A percentile compares a stretch with the other conserved stretches of the same genome.
phyloP scores from a whole-genome alignment of 352 stramenopile species.

The Phytopythium oedochilum region DNA sequence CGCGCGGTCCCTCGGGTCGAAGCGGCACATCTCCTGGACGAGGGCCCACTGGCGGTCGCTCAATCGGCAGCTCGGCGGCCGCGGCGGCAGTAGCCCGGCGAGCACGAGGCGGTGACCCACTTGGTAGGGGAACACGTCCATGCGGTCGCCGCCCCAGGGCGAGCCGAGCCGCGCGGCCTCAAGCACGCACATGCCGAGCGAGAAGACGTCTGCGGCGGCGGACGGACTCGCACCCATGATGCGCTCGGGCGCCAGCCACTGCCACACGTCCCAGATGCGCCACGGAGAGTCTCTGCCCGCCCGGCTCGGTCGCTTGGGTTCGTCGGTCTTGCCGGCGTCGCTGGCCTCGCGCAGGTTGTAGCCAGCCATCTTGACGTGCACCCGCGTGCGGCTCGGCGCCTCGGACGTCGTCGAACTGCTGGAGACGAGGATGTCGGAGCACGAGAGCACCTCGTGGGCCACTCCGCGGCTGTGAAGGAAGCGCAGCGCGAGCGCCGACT shows the following conservation, averaged over 20 bases:
- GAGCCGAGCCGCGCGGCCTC: constrained; percentile 23
- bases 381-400: constrained; percentile 8
- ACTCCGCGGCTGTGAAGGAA: constrained; percentile 21
- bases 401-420: constrained; percentile 7
- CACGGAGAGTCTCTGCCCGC: not conserved
- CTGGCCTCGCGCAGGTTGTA: constrained; percentile 13
- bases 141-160: constrained; percentile 5
- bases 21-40: constrained; percentile 21
- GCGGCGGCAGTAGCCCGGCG: constrained; percentile 4
- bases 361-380: constrained; percentile 7
- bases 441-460: constrained; percentile 17
- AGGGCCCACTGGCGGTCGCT: constrained; percentile 18
- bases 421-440: constrained; percentile 24
- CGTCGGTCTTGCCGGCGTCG: not conserved
- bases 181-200: constrained; percentile 23
- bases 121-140: not conserved
- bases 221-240: constrained; percentile 7
- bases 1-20: constrained; percentile 11
- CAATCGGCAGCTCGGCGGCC: constrained; percentile 7
- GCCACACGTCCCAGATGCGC: not conserved
- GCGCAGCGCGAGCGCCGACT: constrained; percentile 18
- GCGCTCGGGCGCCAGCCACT: constrained; percentile 22
- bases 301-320: not conserved
- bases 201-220: constrained; percentile 20
- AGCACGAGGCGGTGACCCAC: not conserved